Conservation (phyloP, 352 stramenopile species). For the Phytophthora parvispora region DNA sequence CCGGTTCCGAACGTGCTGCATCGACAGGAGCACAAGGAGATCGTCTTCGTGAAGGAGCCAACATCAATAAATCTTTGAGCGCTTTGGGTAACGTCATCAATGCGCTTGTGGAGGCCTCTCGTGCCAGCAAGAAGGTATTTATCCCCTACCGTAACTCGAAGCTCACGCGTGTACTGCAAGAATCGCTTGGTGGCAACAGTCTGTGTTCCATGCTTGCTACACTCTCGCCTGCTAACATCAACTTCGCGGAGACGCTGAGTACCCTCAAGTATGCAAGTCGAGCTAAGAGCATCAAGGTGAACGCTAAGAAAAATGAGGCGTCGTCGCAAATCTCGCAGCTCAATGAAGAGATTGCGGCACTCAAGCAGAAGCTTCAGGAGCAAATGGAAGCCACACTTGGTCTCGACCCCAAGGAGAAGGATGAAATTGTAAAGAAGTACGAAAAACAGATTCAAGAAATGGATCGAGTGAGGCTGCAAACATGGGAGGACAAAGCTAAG, state of each 20-base stretch:
- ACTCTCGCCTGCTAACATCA: constrained; percentile 95
- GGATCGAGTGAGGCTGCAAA: constrained; percentile 85
- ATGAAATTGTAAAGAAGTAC: constrained; percentile 90
- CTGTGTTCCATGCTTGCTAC: constrained; percentile 97
- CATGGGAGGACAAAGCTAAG: constrained; percentile 91
- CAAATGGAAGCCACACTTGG: constrained; percentile 72
- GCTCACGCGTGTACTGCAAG: constrained; percentile 94
- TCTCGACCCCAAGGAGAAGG: constrained; percentile 87
- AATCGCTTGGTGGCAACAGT: constrained; percentile 95
- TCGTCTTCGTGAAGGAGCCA: constrained; percentile 94
- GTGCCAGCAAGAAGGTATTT: constrained; percentile 89
- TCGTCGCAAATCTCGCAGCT: constrained; percentile 91
- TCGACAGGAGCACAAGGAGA: constrained; percentile 93
- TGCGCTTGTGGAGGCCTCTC: constrained; percentile 87
- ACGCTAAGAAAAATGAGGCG: constrained; percentile 94
- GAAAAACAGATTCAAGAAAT: constrained; percentile 94
- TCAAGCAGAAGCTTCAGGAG: constrained; percentile 91
- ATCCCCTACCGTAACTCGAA: constrained; percentile 97
- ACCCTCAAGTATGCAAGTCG: constrained; percentile 97
- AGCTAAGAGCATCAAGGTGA: constrained; percentile 96
- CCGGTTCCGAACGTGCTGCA: constrained; percentile 91
- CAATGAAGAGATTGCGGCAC: constrained; percentile 90
- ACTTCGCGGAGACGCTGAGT: constrained; percentile 96
- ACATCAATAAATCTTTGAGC: constrained; percentile 96
- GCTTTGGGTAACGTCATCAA: constrained; percentile 96